A percentile compares a stretch with the other conserved stretches of the same genome.
Evolutionary conservation across 2,329 filamentous ascomycete genomes (phyloP).

Genomic region (Grosmannia clavigera): DNA sequence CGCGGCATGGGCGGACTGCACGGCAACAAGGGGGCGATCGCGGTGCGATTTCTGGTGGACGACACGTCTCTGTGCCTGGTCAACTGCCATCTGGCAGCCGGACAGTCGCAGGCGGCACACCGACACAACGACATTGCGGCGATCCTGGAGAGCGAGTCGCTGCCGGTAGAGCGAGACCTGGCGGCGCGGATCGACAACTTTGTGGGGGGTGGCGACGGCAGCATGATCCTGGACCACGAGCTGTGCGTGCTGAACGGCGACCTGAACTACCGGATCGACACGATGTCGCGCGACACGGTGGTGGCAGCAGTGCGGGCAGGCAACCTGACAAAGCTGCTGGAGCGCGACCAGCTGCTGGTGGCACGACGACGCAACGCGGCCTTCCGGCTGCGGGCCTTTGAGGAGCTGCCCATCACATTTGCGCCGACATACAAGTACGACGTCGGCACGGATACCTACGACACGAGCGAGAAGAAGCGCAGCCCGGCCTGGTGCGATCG

Average conservation of each 20-base stretch:
- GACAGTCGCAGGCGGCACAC: slow-evolving; percentile 78
- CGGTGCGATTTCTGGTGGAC: slow-evolving; percentile 85
- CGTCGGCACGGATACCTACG: slow-evolving; percentile 86
- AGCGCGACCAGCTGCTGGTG: slow-evolving; percentile 85
- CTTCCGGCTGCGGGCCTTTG: slow-evolving; percentile 78
- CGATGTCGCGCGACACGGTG: slow-evolving; percentile 88
- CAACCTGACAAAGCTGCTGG: slow-evolving; percentile 75
- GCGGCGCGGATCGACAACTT: slow-evolving; percentile 63
- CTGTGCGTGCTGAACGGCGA: slow-evolving; percentile 95
- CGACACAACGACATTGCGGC: slow-evolving; percentile 86
- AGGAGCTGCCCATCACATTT: slow-evolving; percentile 84
- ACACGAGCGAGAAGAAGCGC: slow-evolving; percentile 87
- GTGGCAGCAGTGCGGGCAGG: slow-evolving; percentile 71
- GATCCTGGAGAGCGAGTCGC: slow-evolving; percentile 67
- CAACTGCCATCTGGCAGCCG: slow-evolving; percentile 93
- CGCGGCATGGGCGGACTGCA: slow-evolving; percentile 91
- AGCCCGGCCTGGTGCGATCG: slow-evolving; percentile 96
- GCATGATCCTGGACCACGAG: slow-evolving; percentile 92
- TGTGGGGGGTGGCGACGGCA: slow-evolving; percentile 84
- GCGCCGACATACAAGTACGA: slow-evolving; percentile 98
- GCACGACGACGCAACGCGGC: slow-evolving; percentile 80
- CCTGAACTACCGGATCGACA: slow-evolving; percentile 95
- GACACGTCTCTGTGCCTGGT: slow-evolving; percentile 92
- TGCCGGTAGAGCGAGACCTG: slow-evolving; percentile 61
- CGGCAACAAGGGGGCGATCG: slow-evolving; percentile 90